Percentiles rank a stretch among this genome's conserved stretches.
Evolutionary conservation across 768 basidiomycete species (phyloP).

Genomic region (Russula virescens): DNA sequence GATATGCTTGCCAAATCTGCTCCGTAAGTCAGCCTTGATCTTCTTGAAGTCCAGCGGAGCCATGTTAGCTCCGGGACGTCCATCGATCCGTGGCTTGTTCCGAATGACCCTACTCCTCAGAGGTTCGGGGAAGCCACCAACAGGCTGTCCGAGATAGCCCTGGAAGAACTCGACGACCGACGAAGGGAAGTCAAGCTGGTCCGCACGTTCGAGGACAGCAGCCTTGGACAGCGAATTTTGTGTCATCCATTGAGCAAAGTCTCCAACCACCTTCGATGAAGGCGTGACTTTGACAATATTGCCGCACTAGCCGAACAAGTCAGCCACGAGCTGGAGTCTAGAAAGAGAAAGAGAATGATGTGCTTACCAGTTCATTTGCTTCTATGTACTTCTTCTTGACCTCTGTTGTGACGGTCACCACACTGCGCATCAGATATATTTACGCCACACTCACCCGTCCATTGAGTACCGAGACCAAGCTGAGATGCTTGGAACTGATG

Average conservation of each 20-base stretch:
- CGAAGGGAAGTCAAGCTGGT: constrained; percentile 93
- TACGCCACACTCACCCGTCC: constrained; percentile 57
- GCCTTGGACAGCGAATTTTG: constrained; percentile 85
- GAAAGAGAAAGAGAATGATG: constrained; percentile 5
- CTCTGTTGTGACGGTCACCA: constrained; percentile 39
- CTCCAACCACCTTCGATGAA: constrained; percentile 97
- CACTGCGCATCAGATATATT: neutral
- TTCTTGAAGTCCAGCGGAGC: constrained; percentile 90
- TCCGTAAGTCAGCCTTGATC: constrained; percentile 87
- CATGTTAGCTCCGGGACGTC: constrained; percentile 86
- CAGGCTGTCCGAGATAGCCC: constrained; percentile 95
- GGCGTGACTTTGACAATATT: constrained; percentile 99
- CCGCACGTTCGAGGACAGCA: constrained; percentile 82
- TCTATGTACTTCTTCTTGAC: constrained; percentile 99
- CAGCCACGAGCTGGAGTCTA: constrained; percentile 9
- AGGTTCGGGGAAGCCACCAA: constrained; percentile 98
- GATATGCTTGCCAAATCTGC: constrained; percentile 94
- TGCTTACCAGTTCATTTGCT: constrained; percentile 84
- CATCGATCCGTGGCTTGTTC: constrained; percentile 89
- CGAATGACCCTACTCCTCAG: constrained; percentile 88
- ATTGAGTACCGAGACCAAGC: constrained; percentile 94
- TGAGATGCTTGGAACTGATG: constrained; percentile 94
- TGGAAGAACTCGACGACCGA: constrained; percentile 99
- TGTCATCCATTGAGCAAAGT: constrained; percentile 99
- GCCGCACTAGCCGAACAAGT: constrained; percentile 58